Evolutionary conservation across 768 basidiomycete genomes (phyloP), one percentile per base, ranked within the genome.

Genomic region (Pulveroboletus sp.): DNA sequence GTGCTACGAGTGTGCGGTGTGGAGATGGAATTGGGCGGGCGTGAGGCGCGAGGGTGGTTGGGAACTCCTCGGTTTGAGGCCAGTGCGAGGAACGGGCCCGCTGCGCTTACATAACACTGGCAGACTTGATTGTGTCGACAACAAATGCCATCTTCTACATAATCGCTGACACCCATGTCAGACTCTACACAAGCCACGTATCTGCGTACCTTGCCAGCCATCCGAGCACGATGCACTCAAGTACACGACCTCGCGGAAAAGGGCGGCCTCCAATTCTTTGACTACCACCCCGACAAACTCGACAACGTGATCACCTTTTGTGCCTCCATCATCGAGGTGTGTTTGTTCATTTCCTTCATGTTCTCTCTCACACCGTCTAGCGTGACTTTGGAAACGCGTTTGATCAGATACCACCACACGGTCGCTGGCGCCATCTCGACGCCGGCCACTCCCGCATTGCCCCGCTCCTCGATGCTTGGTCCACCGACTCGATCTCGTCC

Each of bases 351-450:
- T 17, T 3, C 16, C 9, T 37, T 21, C 20, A 32, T 46, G 32
- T 16, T 12, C 7, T 24, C 21, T 24, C 16, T 37, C 33, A n/a
- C n/a, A n/a, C n/a, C n/a, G 37, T 31, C 16, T 56, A 90, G 91
- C 80, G 90, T 46, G 92, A 94, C 68, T 95, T 86, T 65, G 85
- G 84, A 6, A 74, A 77, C 4, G 74, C 85, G 58, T 87, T 87
- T 56, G 70, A 72, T 32, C 27, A 92, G 90, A 92, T 93, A 33
- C 83, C 84, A 5, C 88, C 90, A 13, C 91, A 94, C 59, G 87
- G 92, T 13, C 80, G 93, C 20, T 95, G 94, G 94, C 73, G 90
- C 27, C 93, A 94, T 62, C 80, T 94, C 27, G 88, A 92, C 59
- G 76, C 83, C 4, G 84, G 84, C 4, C 63, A 72, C 2, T 70